These are phyloP conservation scores for Moricandia moricandioides DNA, from an alignment of 345 rosid species.

Conservation along the genomic window DNA sequence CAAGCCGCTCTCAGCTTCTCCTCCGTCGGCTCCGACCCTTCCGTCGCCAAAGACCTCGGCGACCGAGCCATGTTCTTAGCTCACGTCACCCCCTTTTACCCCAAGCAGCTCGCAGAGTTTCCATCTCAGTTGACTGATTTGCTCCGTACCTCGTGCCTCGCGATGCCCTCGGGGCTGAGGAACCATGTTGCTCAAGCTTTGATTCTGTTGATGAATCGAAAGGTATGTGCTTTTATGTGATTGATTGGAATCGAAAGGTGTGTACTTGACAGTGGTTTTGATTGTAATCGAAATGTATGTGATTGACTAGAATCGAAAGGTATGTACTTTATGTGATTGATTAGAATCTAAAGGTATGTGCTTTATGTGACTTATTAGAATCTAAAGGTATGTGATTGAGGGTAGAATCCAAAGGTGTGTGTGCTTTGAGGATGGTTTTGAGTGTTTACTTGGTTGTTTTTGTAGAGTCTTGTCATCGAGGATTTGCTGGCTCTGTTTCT, in stretches of 20 bases:
- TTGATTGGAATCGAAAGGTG: background rate
- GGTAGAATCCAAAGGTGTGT: background rate
- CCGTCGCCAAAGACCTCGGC: constrained; percentile 74
- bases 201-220: constrained; percentile 64
- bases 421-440: constrained; percentile 4
- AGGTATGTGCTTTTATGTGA: constrained; percentile 39
- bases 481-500: constrained; percentile 70
- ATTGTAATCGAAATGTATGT: background rate
- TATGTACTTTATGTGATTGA: constrained; percentile 11
- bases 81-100: constrained; percentile 81
- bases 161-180: constrained; percentile 78
- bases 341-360: constrained; percentile 41
- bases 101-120: constrained; percentile 57
- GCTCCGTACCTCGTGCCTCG: constrained; percentile 57
- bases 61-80: constrained; percentile 78
- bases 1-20: constrained; percentile 75
- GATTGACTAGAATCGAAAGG: constrained; percentile 49
- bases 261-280: background rate
- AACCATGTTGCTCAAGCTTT: constrained; percentile 71
- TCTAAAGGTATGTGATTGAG: background rate
- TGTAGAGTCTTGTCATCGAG: constrained; percentile 65
- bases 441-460: constrained; percentile 21
- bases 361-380: background rate
- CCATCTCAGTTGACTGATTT: constrained; percentile 71
- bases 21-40: constrained; percentile 58